Evolutionary conservation across 2,329 filamentous ascomycete genomes (phyloP), one percentile per base, ranked within the genome.

Genomic region (Chalaropsis ovoidea): DNA sequence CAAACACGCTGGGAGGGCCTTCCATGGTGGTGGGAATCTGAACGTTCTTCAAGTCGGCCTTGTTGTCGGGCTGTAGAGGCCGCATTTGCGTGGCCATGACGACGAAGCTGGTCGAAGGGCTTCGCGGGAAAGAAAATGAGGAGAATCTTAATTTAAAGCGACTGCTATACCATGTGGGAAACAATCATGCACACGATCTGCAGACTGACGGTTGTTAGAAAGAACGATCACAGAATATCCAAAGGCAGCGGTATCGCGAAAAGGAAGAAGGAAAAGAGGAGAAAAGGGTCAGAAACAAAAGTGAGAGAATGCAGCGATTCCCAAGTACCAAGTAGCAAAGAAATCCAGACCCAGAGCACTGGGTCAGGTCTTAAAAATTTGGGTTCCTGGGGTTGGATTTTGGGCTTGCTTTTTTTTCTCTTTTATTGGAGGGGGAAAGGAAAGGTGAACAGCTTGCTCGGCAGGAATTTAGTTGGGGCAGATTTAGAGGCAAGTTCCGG

Each of bases 1-100:
- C 74, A 63, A 76, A 73, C 64, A 62, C 31, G 24, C 45, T 47
- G 22, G 66, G 56, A 49, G 63, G 45, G 54, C 24, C 35, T 22
- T 64, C 43, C 24, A 39, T 62, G 60, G 52, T 31, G 31, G 45
- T n/a, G 24, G 58, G 19, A 24, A 54, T 31, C 17, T 52, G 52
- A 42, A 62, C 31, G 43, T 39, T 49, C 42, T 60, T 42, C 27
- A 58, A n/a, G 6, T 67, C 63, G 31, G 15, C 17, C 52, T 54
- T 54, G 31, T 60, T 42, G 41, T 67, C 65, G 19, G 66, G 66
- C 52, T 67, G 58, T 5, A 67, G 61, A 27, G 63, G 66, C 39
- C 66, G 63, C 66, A 67, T 67, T 65, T 65, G 54, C 39, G 63
- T 64, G 63, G 63, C 63, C 39, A 64, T 64, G 41, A 15, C 35